Percentiles rank a stretch among this genome's conserved stretches.
Evolutionary conservation across 208 protist species (phyloP).

Genomic region (Crithidia expoeki): DNA sequence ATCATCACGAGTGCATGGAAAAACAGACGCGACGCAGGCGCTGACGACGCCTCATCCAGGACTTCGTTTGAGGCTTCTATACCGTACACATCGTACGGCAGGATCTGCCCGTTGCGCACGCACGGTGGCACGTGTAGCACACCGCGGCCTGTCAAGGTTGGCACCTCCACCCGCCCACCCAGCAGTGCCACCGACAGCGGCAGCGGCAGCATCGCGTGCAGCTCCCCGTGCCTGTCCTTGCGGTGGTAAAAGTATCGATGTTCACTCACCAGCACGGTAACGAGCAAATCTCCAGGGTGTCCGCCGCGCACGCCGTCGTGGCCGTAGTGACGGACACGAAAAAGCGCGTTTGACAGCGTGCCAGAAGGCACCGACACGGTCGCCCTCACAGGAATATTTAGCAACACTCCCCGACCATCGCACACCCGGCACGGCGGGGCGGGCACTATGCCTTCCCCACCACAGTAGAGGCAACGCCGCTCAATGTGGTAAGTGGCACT

Average conservation of each 20-base stretch:
- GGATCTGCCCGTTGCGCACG: conserved; percentile 70
- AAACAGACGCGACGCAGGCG: conserved; percentile 10
- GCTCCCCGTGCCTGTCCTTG: conserved; percentile 26
- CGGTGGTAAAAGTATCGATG: conserved; percentile 74
- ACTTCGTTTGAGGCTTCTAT: conserved; percentile 11
- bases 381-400: conserved; percentile 33
- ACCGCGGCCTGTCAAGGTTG: conserved; percentile 40
- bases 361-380: conserved; percentile 49
- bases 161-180: conserved; percentile 71
- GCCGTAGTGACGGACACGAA: conserved; percentile 65
- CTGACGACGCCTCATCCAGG: neutral
- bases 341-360: conserved; percentile 39
- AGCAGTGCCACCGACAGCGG: conserved; percentile 77
- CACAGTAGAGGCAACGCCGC: conserved; percentile 76
- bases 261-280: conserved; percentile 76
- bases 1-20: conserved; percentile 83
- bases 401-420: conserved; percentile 57
- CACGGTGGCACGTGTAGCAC: conserved; percentile 74
- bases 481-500: conserved; percentile 91
- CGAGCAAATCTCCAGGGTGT: conserved; percentile 65
- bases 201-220: conserved; percentile 84
- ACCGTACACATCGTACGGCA: conserved; percentile 48
- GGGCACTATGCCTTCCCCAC: conserved; percentile 67
- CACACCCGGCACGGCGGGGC: conserved; percentile 66
- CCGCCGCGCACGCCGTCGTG: conserved; percentile 87